Evolutionary conservation across 139 green algal species (phyloP), one percentile per base, ranked within the genome.

Genomic region (Chlorella sorokiniana): DNA sequence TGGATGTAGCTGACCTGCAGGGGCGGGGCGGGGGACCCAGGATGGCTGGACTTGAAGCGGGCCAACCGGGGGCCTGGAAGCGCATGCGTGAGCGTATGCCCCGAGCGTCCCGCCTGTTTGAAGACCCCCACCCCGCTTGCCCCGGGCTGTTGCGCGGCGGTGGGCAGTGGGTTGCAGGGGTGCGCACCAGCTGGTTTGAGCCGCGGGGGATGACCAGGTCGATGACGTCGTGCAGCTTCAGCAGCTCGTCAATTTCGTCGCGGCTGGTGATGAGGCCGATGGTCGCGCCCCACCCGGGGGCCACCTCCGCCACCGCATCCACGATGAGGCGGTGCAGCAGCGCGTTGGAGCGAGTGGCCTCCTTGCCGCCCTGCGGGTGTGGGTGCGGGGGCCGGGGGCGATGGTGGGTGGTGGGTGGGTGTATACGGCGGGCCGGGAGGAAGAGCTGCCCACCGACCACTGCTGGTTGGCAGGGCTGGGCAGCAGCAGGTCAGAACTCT

Each of bases 151-250:
- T 31, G 23, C 56, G 6, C 18, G 23, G 6, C 22, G 23, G 6
- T 65, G 48, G n/a, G 18, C 56, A 65, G 56, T 22, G 18, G 18
- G 23, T 22, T 31, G 23, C 35, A 31, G 35, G 3, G 1, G 29
- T 23, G 3, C 45, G 16, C 62, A 97, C 93, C 69, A 98, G 89
- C 16, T 84, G 81, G 86, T 98, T 99, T 81, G 86, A 91, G 35
- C 96, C 96, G 27, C 96, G 91, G 14, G 97, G 97, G 77, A 99
- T 99, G 63, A 98, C 96, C 16, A 99, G 90, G 85, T 99, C 97
- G 73, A 99, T 98, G 71, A 94, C 90, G 69, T 96, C 94, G 76
- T 98, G 90, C 72, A 97, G 89, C 70, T 91, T 91, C 48, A 99
- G 95, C 79, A 99, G 92, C n/a, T 95, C 90, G n/a, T 89, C 82